Conservation (phyloP, 768 basidiomycete genomes). For the Hygrophoropsis aurantiaca region DNA sequence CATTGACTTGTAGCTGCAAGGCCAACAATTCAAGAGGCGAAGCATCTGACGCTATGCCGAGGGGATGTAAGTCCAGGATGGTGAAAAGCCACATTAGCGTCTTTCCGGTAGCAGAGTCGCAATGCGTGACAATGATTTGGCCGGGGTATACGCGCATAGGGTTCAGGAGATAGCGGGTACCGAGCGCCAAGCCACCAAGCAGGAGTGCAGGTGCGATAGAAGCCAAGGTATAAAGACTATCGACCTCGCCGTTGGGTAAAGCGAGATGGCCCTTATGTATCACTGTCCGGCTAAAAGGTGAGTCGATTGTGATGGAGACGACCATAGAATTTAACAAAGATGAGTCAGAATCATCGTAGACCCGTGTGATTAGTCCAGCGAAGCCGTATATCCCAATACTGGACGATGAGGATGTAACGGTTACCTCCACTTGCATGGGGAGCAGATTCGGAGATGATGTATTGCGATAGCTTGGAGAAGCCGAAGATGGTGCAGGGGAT, state of each 20-base stretch:
- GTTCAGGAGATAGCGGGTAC: not conserved
- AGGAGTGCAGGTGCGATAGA: not conserved
- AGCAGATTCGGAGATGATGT: not conserved
- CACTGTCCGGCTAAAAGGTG: not conserved
- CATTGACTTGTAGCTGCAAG: not conserved
- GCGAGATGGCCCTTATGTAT: not conserved
- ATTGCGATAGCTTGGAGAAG: not conserved
- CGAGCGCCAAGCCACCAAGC: not conserved
- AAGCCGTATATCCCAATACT: not conserved
- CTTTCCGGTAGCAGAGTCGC: not conserved
- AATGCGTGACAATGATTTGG: not conserved
- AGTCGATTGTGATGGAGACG: not conserved
- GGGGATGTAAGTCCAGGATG: not conserved
- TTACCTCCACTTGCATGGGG: not conserved
- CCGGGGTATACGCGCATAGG: not conserved
- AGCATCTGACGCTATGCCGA: not conserved
- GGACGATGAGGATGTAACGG: not conserved
- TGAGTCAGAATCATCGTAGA: not conserved
- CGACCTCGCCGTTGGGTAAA: not conserved
- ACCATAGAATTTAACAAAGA: not conserved
- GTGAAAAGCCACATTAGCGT: not conserved
- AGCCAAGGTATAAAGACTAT: not conserved
- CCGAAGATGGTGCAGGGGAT: not conserved
- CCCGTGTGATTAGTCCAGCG: not conserved
- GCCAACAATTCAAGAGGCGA: not conserved